Base-by-base conservation (phyloP, 257 asterid genomes). In the Primulina eburnea region DNA sequence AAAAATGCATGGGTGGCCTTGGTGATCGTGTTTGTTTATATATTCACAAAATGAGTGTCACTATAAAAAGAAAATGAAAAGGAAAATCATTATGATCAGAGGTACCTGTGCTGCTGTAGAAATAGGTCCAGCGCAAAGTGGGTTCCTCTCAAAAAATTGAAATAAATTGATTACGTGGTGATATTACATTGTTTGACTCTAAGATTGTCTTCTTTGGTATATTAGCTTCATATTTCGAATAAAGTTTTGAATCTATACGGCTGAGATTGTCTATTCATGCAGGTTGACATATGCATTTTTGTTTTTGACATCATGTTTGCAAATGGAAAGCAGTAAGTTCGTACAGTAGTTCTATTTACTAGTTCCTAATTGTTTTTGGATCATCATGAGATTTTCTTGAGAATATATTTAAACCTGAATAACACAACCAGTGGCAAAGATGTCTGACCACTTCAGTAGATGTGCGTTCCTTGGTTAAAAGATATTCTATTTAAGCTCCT, bases 281-380 rank as follows among this genome's bases (percentile, higher is more conserved):
- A 92, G 98, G 94, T 92, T 69, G 95, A 85, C 70, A 81, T 92
- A 75, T 87, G 98, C 82, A 63, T 92, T 76, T 92, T 92, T 78
- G 85, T 81, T 77, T 92, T 92, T 65, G 98, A 92, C 75, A 75
- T 89, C 78, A 89, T 92, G 98, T 85, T 88, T 83, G 85, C 89
- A 67, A 85, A 85, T 67, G 98, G 96, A 77, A 78, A 83, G 73
- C 96, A 87, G 97, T 90, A 85, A 89, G 85, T 72, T 71, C 70
- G 76, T 38, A 69, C 59, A 53, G 40, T 75, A 20, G 65, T 61
- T 77, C 81, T 70, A 60, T 78, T 38, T 65, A 11, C 67, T 72
- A 16, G 35, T 34, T 73, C 74, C 74, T 18, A 50, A 71, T 47
- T 65, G 40, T 32, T 68, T 68, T 26, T 69, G 21, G 69, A 61